Conservation (phyloP, 352 stramenopile species). For the Globisporangium splendens region DNA sequence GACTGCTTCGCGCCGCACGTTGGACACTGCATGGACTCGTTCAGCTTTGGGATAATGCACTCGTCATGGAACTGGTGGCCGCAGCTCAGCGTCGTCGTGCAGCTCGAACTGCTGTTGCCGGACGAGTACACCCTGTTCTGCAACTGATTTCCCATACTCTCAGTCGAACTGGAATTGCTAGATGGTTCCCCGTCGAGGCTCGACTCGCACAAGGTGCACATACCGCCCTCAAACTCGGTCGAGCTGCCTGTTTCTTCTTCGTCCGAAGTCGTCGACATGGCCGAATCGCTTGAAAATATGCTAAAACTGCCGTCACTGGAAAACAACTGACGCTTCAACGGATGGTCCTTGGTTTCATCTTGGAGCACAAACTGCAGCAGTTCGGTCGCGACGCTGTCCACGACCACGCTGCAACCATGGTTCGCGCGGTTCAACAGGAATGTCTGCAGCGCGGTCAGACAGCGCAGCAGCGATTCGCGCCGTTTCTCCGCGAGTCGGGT, state of each 20-base stretch:
- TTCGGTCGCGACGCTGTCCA: conserved; percentile 27
- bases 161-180: conserved; percentile 1
- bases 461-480: conserved; percentile 21
- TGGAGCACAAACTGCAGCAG: conserved; percentile 20
- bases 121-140: neutral
- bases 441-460: conserved; percentile 29
- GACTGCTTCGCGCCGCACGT: conserved; percentile 12
- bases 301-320: neutral
- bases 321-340: neutral
- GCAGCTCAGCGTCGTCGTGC: conserved; percentile 14
- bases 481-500: conserved; percentile 13
- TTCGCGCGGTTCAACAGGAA: conserved; percentile 34
- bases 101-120: neutral
- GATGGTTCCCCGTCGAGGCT: conserved; percentile 8
- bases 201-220: conserved; percentile 13
- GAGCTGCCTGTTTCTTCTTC: conserved; percentile 16
- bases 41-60: conserved; percentile 22
- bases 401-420: conserved; percentile 31
- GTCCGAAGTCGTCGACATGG: conserved; percentile 12
- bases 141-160: neutral
- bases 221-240: conserved; percentile 2
- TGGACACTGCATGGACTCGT: conserved; percentile 19
- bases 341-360: conserved; percentile 5
- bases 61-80: conserved; percentile 19
- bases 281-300: conserved; percentile 13